A percentile compares a stretch with the other conserved stretches of the same genome.
These are phyloP conservation scores for Zygosaccharomyces sapae DNA, from an alignment of 1,139 yeast genomes.

Conservation along the genomic window DNA sequence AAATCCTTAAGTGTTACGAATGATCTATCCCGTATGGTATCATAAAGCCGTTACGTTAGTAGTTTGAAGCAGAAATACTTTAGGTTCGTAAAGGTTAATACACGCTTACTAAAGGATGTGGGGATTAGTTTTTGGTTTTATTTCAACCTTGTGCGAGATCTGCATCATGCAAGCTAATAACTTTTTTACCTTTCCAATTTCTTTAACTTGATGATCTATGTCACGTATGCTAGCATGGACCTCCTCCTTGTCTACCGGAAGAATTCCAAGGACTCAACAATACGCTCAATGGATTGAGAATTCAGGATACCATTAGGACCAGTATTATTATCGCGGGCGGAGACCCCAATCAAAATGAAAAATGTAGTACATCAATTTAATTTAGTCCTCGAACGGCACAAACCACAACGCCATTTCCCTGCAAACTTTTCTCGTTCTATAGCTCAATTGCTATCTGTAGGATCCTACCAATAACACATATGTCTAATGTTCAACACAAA, in stretches of 20 bases:
- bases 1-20: neutral
- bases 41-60: neutral
- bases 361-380: neutral
- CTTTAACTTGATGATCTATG: neutral
- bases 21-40: neutral
- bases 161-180: conserved; percentile 35
- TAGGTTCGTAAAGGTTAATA: neutral
- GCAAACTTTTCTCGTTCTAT: neutral
- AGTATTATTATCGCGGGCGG: neutral
- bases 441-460: neutral
- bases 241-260: neutral
- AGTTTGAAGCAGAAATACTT: neutral
- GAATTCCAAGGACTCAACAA: neutral
- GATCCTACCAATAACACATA: neutral
- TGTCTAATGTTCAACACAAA: neutral
- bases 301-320: neutral
- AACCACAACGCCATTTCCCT: neutral
- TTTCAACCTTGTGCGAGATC: conserved; percentile 39
- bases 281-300: neutral
- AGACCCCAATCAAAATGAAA: neutral
- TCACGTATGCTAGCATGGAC: neutral
- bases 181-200: conserved; percentile 2
- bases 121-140: neutral
- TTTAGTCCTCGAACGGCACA: neutral
- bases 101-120: neutral